phyloP scores from a whole-genome alignment of 805 yeast species.

The Starmerella stellata region DNA sequence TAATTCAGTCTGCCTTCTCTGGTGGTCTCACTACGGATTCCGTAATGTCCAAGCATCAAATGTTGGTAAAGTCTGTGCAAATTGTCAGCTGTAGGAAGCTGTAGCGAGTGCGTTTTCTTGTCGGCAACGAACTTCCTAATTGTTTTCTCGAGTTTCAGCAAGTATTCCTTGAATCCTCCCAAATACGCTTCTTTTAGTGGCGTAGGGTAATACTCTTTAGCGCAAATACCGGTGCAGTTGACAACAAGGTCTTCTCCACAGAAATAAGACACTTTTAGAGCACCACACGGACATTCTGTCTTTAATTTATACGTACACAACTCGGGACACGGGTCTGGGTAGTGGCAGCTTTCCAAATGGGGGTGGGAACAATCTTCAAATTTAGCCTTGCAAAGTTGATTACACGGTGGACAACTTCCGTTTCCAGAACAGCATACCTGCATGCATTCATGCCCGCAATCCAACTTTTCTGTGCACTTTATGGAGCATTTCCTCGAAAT shows the following conservation, averaged over 20 bases:
- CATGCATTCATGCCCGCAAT: conserved; percentile 10
- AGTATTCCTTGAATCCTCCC: conserved; percentile 42
- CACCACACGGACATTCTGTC: conserved; percentile 48
- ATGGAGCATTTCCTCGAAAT: not conserved
- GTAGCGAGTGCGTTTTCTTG: conserved; percentile 28
- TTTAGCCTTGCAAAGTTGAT: not conserved
- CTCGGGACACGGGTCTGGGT: conserved; percentile 35
- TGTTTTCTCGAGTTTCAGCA: conserved; percentile 38
- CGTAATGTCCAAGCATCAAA: conserved; percentile 40
- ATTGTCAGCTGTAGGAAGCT: conserved; percentile 58
- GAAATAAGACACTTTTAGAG: conserved; percentile 30
- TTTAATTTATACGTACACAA: conserved; percentile 30
- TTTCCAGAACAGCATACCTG: conserved; percentile 3
- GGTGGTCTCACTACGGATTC: conserved; percentile 50
- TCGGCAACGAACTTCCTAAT: conserved; percentile 33
- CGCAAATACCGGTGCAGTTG: conserved; percentile 45
- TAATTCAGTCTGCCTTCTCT: conserved; percentile 58
- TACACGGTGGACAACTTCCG: conserved; percentile 9
- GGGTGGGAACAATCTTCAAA: conserved; percentile 5
- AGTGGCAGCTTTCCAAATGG: conserved; percentile 29
- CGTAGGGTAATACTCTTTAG: conserved; percentile 16
- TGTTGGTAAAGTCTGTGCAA: conserved; percentile 55
- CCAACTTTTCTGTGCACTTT: not conserved
- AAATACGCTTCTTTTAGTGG: conserved; percentile 30
- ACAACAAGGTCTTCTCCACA: conserved; percentile 34